Base-by-base conservation (phyloP, 2,329 filamentous ascomycete species). In the Neoscytalidium dimidiatum region DNA sequence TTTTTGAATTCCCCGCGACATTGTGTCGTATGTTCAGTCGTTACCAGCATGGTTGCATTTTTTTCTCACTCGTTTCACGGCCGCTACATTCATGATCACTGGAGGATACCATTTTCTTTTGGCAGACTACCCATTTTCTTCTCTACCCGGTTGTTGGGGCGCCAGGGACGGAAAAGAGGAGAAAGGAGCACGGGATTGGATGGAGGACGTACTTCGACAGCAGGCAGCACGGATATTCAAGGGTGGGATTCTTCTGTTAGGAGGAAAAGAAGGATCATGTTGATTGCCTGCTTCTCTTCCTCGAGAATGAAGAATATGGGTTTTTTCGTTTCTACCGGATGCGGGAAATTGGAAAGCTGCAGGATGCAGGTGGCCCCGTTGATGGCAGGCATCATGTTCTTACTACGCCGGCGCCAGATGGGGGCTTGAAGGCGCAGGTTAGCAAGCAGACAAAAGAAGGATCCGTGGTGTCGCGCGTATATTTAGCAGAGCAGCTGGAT, bases 51-150 rank as follows among this genome's bases (percentile, higher is more conserved):
- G 33, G 4, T 6, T 23, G 38, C 56, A 46, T 60, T 31, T 60
- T 31, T 60, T 44, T 17, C 38, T 17, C 38, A 33, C 41, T 60
- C 38, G n/a, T 33, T 57, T 60, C 14, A 46, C 41, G 38, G 38
- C 56, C 26, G 43, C 41, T 46, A 23, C 38, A 19, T 44, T 46
- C 41, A 60, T 26, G 56, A 60, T 33, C 11, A 31, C 56, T 21
- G 56, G 56, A 60, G 56, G 56, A 60, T 60, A 60, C 56, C 56
- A 46, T 60, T 58, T 60, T 46, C 41, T 38, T 57, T 29, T 44
- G 53, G 53, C 53, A 31, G n/a, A 46, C 28, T 60, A 44, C 56
- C 56, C 52, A 35, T n/a, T 44, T 33, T 60, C 56, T 46, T 33
- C 29, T 43, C 56, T 60, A 19, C 38, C 31, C 23, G 28, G 56